phyloP scores from a whole-genome alignment of 2,329 filamentous ascomycete species.

The Huntiella savannae region DNA sequence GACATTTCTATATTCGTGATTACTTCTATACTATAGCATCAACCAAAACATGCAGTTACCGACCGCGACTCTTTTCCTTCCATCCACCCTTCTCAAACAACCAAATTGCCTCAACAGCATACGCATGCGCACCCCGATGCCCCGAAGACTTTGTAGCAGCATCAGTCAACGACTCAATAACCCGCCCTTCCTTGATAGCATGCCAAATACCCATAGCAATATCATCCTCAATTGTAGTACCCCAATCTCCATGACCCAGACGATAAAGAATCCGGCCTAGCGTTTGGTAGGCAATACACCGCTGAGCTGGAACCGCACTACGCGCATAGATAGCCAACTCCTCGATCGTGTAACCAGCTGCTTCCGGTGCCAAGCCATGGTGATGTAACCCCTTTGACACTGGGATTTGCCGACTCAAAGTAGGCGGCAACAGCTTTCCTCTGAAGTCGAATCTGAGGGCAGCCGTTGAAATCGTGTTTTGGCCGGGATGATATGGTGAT shows the following conservation, averaged over 20 bases:
- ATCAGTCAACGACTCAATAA: slow-evolving; percentile 57
- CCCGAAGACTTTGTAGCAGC: slow-evolving; percentile 51
- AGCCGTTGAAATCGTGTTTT: slow-evolving; percentile 50
- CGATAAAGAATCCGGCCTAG: slow-evolving; percentile 70
- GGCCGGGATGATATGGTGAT: slow-evolving; percentile 66
- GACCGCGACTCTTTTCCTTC: slow-evolving; percentile 43
- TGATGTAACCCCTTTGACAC: slow-evolving; percentile 72
- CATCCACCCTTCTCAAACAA: slow-evolving; percentile 54
- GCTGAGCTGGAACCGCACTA: slow-evolving; percentile 66
- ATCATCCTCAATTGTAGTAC: slow-evolving; percentile 36
- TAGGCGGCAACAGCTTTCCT: slow-evolving; percentile 61
- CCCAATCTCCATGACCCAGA: slow-evolving; percentile 53
- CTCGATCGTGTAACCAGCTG: slow-evolving; percentile 80
- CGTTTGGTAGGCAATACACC: slow-evolving; percentile 83
- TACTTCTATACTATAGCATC: too few species aligned
- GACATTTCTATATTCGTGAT: too few species aligned
- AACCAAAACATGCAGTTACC: slow-evolving; percentile 12
- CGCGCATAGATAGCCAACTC: slow-evolving; percentile 68
- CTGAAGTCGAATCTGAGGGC: slow-evolving; percentile 78
- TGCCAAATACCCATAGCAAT: slow-evolving; percentile 69
- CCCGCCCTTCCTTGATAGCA: slow-evolving; percentile 54
- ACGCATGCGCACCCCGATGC: slow-evolving; percentile 64
- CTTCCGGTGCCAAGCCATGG: slow-evolving; percentile 79
- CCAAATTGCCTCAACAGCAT: slow-evolving; percentile 82
- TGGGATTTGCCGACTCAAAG: slow-evolving; percentile 53